Evolutionary conservation across 805 yeast species (phyloP).

Genomic region (Lachancea waltii): DNA sequence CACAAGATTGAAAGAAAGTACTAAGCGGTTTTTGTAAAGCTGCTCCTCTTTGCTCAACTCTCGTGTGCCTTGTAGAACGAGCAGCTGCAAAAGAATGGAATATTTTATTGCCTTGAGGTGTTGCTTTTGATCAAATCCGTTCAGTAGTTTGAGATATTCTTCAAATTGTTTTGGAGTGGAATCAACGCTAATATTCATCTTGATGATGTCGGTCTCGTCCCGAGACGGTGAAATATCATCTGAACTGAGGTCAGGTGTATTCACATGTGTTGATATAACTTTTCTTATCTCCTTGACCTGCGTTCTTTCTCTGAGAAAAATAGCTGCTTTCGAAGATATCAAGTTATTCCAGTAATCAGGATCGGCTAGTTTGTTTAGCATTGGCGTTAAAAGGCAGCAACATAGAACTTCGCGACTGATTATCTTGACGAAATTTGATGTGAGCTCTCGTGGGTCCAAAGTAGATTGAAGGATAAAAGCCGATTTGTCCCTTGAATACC

Average conservation of each 20-base stretch:
- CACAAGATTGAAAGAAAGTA: constrained; percentile 22
- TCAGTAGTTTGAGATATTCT: constrained; percentile 20
- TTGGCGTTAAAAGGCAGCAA: constrained; percentile 49
- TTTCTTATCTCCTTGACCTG: constrained; percentile 68
- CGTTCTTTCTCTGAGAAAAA: constrained; percentile 60
- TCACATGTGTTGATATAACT: constrained; percentile 61
- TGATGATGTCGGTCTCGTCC: constrained; percentile 1
- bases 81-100: constrained; percentile 15
- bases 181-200: constrained; percentile 12
- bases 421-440: constrained; percentile 42
- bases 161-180: constrained; percentile 26
- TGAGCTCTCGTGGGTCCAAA: constrained; percentile 38
- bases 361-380: constrained; percentile 48
- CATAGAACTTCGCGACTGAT: constrained; percentile 60
- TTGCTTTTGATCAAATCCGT: constrained; percentile 13
- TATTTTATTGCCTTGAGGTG: constrained; percentile 18
- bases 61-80: constrained; percentile 10
- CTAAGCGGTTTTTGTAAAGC: constrained; percentile 15
- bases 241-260: constrained; percentile 9
- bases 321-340: constrained; percentile 53
- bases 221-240: neutral
- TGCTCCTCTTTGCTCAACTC: constrained; percentile 5
- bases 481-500: constrained; percentile 42
- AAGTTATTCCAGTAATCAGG: constrained; percentile 72
- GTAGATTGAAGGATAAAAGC: constrained; percentile 40